Evolutionary conservation across 2,329 filamentous ascomycete genomes (phyloP).

Genomic region (Meredithiella fracta): DNA sequence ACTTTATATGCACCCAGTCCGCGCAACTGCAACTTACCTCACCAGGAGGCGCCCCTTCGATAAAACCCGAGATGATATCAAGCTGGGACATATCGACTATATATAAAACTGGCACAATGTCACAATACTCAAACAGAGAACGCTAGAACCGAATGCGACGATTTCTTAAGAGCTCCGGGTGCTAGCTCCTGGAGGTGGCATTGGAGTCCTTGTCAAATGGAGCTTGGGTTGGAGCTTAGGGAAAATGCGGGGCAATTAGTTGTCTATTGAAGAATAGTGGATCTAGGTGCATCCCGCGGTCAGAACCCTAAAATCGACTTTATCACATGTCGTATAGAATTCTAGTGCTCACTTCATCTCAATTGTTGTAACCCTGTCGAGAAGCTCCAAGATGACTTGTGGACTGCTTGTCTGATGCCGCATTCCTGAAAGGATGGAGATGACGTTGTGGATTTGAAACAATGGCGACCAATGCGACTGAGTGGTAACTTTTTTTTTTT

Average conservation of each 20-base stretch:
- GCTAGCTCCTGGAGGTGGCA: not conserved
- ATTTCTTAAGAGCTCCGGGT: not conserved
- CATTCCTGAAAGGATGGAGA: too few relatives aligned
- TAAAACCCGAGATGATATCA: slow-evolving; percentile 12
- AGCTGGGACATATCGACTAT: slow-evolving; percentile 9
- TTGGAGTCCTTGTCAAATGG: not conserved
- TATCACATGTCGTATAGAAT: too few relatives aligned
- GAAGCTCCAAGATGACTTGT: too few relatives aligned
- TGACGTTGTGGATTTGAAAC: too few relatives aligned
- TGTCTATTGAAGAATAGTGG: too few relatives aligned
- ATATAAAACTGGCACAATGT: not conserved
- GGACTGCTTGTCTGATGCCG: too few relatives aligned
- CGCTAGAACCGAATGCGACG: not conserved
- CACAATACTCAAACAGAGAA: not conserved
- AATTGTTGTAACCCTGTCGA: too few relatives aligned
- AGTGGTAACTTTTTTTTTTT: too few relatives aligned
- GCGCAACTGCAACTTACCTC: slow-evolving; percentile 7
- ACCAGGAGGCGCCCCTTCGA: slow-evolving; percentile 13
- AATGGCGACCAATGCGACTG: too few relatives aligned
- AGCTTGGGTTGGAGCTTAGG: slow-evolving; percentile 3
- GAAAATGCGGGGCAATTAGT: slow-evolving; percentile 5
- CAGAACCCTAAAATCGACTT: too few relatives aligned
- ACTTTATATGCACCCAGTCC: not conserved
- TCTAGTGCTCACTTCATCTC: too few relatives aligned
- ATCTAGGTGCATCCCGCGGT: too few relatives aligned